A percentile compares a stretch with the other conserved stretches of the same genome.
These are phyloP conservation scores for Lentinula sp. DNA, from an alignment of 768 basidiomycete genomes.

Conservation along the genomic window DNA sequence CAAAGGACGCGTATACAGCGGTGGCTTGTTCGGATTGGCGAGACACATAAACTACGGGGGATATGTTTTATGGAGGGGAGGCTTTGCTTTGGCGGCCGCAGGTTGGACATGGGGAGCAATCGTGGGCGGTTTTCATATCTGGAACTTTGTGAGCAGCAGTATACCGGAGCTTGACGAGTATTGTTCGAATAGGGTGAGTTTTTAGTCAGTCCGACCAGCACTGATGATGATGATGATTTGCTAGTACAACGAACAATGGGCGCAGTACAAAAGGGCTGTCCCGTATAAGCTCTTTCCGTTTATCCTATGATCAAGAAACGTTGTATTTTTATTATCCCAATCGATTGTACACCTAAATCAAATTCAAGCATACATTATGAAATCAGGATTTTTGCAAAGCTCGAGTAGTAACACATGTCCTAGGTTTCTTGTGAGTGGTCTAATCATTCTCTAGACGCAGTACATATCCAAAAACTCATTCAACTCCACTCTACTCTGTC, in stretches of 20 bases:
- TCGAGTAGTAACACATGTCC: background rate
- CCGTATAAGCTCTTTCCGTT: constrained; percentile 1
- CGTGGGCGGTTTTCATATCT: background rate
- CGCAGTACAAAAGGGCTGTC: background rate
- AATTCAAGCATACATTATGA: too few relatives aligned
- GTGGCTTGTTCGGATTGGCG: constrained; percentile 17
- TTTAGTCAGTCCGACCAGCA: background rate
- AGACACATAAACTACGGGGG: constrained; percentile 20
- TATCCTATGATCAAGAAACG: background rate
- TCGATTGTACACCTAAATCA: too few relatives aligned
- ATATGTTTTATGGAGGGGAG: constrained; percentile 17
- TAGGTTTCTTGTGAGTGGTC: background rate
- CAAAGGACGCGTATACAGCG: constrained; percentile 14
- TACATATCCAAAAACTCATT: background rate
- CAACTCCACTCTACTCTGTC: background rate
- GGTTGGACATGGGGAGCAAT: constrained; percentile 2
- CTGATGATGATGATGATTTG: too few relatives aligned
- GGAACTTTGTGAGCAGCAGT: background rate
- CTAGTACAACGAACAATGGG: background rate
- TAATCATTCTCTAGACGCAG: background rate
- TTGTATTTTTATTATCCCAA: too few relatives aligned
- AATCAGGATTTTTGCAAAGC: background rate
- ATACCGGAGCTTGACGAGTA: constrained; percentile 3
- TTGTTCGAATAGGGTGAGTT: background rate
- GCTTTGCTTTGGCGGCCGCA: constrained; percentile 13